Percentiles rank a stretch among this genome's conserved stretches.
phyloP scores from a whole-genome alignment of 192 early-diverging fungal species.

The Blastocladiella britannica region DNA sequence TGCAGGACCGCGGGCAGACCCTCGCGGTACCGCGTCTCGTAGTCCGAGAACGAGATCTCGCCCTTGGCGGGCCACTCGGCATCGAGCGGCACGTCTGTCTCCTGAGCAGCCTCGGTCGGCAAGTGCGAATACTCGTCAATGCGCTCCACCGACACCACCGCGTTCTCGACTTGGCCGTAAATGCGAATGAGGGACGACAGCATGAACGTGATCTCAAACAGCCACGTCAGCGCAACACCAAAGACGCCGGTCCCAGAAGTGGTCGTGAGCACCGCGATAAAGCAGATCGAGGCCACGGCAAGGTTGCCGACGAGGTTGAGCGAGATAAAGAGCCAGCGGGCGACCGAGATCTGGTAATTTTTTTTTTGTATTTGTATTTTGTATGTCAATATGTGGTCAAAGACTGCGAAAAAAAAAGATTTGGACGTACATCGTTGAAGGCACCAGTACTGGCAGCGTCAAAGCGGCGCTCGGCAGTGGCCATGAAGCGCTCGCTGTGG shows the following conservation, averaged over 20 bases:
- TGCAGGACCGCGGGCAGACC: conserved; percentile 47
- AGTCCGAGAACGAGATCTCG: conserved; percentile 43
- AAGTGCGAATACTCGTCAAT: conserved; percentile 59
- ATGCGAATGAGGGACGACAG: too few relatives aligned
- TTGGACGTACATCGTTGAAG: conserved; percentile 69
- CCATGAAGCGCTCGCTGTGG: conserved; percentile 50
- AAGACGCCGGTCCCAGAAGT: neutral
- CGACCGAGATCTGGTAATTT: neutral
- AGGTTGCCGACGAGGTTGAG: neutral
- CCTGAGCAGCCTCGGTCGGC: conserved; percentile 55
- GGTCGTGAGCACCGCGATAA: neutral
- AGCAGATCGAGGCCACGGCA: neutral
- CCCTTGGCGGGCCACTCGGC: conserved; percentile 45
- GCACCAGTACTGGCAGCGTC: too few relatives aligned
- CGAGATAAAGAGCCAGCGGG: neutral
- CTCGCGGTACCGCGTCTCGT: conserved; percentile 47
- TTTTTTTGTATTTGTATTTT: too few relatives aligned
- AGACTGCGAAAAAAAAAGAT: too few relatives aligned
- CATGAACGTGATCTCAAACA: too few relatives aligned
- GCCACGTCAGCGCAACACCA: too few relatives aligned
- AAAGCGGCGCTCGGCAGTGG: neutral
- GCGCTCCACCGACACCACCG: conserved; percentile 62
- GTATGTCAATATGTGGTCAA: too few relatives aligned
- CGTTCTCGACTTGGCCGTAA: conserved; percentile 40
- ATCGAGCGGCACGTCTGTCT: conserved; percentile 26